Evolutionary conservation across 2,329 filamentous ascomycete species (phyloP), one percentile per base, ranked within the genome.

Genomic region (Aureobasidium vineae): DNA sequence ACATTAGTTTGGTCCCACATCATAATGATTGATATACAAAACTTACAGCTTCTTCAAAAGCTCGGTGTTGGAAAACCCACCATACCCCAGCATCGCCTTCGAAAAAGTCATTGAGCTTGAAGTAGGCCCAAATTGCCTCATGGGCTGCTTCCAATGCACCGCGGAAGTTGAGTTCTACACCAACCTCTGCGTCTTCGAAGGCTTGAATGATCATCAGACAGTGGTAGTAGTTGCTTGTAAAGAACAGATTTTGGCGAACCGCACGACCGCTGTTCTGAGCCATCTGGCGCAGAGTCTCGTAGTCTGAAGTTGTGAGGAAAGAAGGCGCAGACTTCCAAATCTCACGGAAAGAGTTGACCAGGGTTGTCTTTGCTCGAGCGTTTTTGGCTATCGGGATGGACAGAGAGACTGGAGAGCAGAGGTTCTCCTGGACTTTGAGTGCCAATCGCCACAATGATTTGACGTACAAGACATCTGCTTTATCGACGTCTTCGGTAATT

Each of bases 21-120:
- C 5, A 6, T 7, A 74, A 63, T 23, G 74, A 66, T 54, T 71
- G 70, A 28, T 69, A 71, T 10, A 74, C 11, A n/a, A 74, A 61
- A 60, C 90, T 77, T 86, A 90, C 73, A 38, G 88, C 88, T 79
- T 93, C 90, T 63, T 93, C 82, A 73, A 93, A 93, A 0, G 90
- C 90, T 1, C 90, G 81, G 74, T 93, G 90, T 74, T 92, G 90
- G 70, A 92, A 91, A 0, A 91, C 89, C 90, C 90, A 94, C 90
- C 90, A 93, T 0, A 92, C 90, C 16, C 87, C 84, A 1, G 89
- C 89, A 78, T 94, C 90, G 19, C 81, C 80, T 70, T 88, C 86
- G 69, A 92, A 87, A 15, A 91, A 78, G 43, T 80, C 81, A 77
- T 88, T 90, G 7, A 92, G 82, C 66, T 92, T 82, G 75, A 93